A percentile compares a stretch with the other conserved stretches of the same genome.
Conservation (phyloP, 768 basidiomycete species). For the Paxillus rubicundulus region DNA sequence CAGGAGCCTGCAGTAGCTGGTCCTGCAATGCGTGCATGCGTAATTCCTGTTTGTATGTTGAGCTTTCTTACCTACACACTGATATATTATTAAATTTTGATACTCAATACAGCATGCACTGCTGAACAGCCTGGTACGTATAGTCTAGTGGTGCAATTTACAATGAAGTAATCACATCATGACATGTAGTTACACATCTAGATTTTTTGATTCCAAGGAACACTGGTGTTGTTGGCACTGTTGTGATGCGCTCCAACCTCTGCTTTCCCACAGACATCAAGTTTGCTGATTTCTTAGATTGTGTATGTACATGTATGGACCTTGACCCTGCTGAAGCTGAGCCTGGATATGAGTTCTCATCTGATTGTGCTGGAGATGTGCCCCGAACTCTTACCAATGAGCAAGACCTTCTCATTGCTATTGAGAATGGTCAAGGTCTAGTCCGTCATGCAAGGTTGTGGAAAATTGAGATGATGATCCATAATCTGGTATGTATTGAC, state of each 20-base stretch:
- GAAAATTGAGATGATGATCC: neutral
- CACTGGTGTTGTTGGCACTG: neutral
- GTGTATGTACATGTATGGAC: neutral
- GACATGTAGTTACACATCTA: neutral
- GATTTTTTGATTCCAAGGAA: neutral
- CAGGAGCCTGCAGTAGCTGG: neutral
- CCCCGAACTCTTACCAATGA: neutral
- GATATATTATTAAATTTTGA: neutral
- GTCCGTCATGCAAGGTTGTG: neutral
- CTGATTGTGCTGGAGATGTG: neutral
- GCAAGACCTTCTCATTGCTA: neutral
- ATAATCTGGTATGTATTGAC: neutral
- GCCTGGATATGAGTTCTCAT: neutral
- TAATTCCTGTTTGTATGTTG: neutral
- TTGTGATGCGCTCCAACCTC: neutral
- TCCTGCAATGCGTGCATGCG: neutral
- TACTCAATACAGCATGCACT: neutral
- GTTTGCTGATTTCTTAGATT: neutral
- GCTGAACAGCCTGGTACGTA: neutral
- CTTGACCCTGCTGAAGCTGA: neutral
- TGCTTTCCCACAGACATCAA: neutral
- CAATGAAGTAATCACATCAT: neutral
- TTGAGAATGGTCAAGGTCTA: neutral
- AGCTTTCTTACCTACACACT: neutral
- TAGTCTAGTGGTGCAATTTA: neutral